A percentile compares a stretch with the other conserved stretches of the same genome.
Conservation (phyloP, 2,329 filamentous ascomycete species). For the Fusarium sp. region DNA sequence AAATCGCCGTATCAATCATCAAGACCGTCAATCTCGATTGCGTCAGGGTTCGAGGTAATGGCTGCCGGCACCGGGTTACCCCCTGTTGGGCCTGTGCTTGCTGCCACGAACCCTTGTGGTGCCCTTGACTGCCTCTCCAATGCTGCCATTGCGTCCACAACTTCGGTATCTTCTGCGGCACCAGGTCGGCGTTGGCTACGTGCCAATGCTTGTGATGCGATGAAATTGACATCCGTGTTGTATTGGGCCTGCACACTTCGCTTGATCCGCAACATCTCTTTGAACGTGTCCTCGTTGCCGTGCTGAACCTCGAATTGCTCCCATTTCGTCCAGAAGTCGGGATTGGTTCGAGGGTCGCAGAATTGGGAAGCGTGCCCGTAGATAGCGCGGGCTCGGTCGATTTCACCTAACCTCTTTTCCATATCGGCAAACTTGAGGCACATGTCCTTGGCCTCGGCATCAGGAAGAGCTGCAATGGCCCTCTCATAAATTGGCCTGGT, state of each 20-base stretch:
- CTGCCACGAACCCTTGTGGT: slow-evolving; percentile 90
- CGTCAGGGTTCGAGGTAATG: slow-evolving; percentile 79
- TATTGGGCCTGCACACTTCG: slow-evolving; percentile 97
- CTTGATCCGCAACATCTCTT: slow-evolving; percentile 98
- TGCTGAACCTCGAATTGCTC: slow-evolving; percentile 97
- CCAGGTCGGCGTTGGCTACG: slow-evolving; percentile 75
- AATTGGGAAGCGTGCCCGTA: slow-evolving; percentile 98
- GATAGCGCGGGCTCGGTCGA: slow-evolving; percentile 93
- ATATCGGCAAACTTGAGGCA: slow-evolving; percentile 98
- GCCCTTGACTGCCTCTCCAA: slow-evolving; percentile 90
- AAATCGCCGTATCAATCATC: slow-evolving; percentile 62
- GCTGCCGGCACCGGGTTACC: slow-evolving; percentile 51
- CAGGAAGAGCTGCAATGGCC: slow-evolving; percentile 91
- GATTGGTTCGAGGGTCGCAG: slow-evolving; percentile 91
- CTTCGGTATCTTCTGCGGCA: slow-evolving; percentile 57
- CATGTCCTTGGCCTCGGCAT: slow-evolving; percentile 95
- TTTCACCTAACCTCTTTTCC: slow-evolving; percentile 90
- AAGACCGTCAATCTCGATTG: slow-evolving; percentile 81
- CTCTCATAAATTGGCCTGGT: slow-evolving; percentile 96
- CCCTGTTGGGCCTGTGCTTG: slow-evolving; percentile 78
- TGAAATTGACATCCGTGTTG: slow-evolving; percentile 99
- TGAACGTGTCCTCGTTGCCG: slow-evolving; percentile 99
- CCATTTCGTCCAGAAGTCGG: slow-evolving; percentile 96
- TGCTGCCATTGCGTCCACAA: slow-evolving; percentile 86
- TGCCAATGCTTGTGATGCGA: slow-evolving; percentile 93